phyloP scores from a whole-genome alignment of 306 rosid genomes.

The Castanospermum australe region DNA sequence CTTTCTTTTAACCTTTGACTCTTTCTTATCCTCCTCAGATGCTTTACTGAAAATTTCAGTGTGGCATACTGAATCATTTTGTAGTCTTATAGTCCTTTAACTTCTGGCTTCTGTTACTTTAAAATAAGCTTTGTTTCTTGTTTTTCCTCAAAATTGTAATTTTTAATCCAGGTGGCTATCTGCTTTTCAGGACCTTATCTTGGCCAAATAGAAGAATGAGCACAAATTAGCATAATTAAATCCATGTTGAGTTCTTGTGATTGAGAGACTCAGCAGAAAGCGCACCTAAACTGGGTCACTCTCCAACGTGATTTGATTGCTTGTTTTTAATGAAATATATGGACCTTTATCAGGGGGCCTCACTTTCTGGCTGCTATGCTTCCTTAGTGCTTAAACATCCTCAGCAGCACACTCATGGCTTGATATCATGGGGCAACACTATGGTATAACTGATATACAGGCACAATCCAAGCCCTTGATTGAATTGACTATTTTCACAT shows the following conservation, averaged over 20 bases:
- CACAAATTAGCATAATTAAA: background rate
- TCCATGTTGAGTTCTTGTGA: background rate
- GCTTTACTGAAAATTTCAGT: background rate
- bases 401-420: background rate
- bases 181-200: background rate
- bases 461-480: conserved; percentile 28
- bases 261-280: background rate
- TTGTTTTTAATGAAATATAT: background rate
- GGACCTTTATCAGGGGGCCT: background rate
- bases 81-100: background rate
- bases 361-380: conserved; percentile 21
- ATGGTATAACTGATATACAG: background rate
- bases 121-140: background rate
- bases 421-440: conserved; percentile 1
- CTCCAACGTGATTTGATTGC: conserved; percentile 25
- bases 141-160: background rate
- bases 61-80: background rate
- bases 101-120: background rate
- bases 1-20: background rate
- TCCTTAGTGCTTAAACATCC: conserved; percentile 51
- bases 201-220: background rate
- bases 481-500: background rate
- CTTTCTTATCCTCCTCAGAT: background rate
- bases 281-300: background rate
- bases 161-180: background rate